A percentile compares a stretch with the other conserved stretches of the same genome.
These are phyloP conservation scores for Lipomyces anomalus DNA, from an alignment of 805 yeast species.

Conservation along the genomic window DNA sequence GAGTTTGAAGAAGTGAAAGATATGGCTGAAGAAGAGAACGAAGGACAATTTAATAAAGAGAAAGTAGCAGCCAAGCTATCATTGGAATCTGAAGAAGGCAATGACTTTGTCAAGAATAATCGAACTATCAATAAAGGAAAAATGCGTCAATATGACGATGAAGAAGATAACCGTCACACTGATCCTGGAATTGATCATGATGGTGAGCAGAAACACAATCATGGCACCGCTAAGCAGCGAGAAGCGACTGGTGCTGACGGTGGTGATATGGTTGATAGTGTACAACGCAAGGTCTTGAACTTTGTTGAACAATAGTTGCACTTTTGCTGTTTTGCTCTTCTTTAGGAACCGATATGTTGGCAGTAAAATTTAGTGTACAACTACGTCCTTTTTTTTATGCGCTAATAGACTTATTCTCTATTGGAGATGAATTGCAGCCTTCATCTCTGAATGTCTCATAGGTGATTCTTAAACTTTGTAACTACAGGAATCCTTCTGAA, in stretches of 20 bases:
- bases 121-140: slow-evolving; percentile 1
- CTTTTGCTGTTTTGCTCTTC: background rate
- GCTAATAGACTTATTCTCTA: background rate
- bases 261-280: slow-evolving; percentile 3
- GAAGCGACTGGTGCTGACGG: no score
- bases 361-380: background rate
- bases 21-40: slow-evolving; percentile 2
- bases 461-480: no score
- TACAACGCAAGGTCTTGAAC: slow-evolving; percentile 5
- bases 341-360: background rate
- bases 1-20: background rate
- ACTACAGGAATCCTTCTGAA: background rate
- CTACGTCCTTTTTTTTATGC: background rate
- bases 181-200: background rate
- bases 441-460: no score
- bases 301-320: background rate
- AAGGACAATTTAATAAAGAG: slow-evolving; percentile 1
- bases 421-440: no score
- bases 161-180: background rate
- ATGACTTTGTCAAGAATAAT: background rate
- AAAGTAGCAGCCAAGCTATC: no score
- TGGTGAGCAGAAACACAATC: background rate
- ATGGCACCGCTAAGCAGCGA: no score
- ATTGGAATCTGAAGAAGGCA: no score
- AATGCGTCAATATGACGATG: background rate